Conservation (phyloP, 345 rosid genomes). For the Pugionium cornutum region DNA sequence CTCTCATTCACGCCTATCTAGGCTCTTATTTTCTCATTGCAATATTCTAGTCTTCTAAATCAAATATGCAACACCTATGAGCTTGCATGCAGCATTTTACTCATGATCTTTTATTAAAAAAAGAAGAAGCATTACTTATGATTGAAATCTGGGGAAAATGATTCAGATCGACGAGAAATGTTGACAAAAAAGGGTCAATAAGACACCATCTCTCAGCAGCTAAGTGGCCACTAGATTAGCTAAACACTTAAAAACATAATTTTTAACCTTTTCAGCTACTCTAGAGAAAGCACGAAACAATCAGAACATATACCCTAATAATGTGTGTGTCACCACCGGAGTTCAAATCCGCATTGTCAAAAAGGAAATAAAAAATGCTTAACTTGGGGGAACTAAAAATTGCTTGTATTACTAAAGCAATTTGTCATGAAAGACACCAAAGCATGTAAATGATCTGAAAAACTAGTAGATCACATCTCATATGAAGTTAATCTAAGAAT, state of each 20-base stretch:
- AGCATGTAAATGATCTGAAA: constrained; percentile 19
- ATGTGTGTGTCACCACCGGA: neutral
- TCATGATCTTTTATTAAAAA: too few relatives aligned
- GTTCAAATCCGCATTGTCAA: neutral
- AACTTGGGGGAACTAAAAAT: neutral
- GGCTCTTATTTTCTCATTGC: constrained; percentile 10
- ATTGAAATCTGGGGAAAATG: neutral
- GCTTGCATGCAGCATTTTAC: constrained; percentile 19
- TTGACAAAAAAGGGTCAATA: neutral
- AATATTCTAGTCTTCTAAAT: constrained; percentile 17
- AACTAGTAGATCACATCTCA: constrained; percentile 5
- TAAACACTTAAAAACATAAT: constrained; percentile 1
- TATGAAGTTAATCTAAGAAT: constrained; percentile 17
- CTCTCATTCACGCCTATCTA: constrained; percentile 32
- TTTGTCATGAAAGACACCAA: constrained; percentile 9
- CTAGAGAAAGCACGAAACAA: neutral
- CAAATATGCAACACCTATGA: constrained; percentile 7
- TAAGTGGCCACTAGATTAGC: constrained; percentile 1
- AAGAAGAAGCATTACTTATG: neutral
- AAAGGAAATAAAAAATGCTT: neutral
- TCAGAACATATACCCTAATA: neutral
- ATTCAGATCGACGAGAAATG: neutral
- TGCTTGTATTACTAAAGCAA: neutral
- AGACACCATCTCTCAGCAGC: neutral
- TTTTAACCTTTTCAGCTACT: neutral